Conservation (phyloP, 192 early-diverging fungal species). For the Geranomyces variabilis region DNA sequence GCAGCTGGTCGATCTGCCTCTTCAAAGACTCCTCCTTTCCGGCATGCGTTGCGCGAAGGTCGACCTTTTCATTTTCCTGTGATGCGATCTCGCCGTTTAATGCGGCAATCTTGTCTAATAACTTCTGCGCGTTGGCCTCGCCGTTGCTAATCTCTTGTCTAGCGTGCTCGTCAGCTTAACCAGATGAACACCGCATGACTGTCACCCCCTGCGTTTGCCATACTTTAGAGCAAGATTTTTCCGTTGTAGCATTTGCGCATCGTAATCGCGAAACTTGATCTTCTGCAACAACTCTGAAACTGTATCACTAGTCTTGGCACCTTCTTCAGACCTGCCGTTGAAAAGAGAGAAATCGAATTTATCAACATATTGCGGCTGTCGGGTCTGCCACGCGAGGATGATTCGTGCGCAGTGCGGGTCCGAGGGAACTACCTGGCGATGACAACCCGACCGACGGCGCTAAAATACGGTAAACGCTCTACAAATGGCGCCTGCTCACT, state of each 20-base stretch:
- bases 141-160: conserved; percentile 45
- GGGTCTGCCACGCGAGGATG: neutral
- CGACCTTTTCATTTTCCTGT: conserved; percentile 37
- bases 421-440: conserved; percentile 22
- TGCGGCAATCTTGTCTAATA: conserved; percentile 26
- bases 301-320: conserved; percentile 34
- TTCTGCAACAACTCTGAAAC: conserved; percentile 45
- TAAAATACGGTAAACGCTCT: conserved; percentile 49
- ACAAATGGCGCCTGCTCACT: conserved; percentile 33
- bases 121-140: conserved; percentile 23
- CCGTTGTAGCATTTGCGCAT: conserved; percentile 50
- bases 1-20: conserved; percentile 41
- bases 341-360: neutral
- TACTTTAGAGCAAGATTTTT: conserved; percentile 54
- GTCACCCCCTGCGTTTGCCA: no score
- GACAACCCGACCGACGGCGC: conserved; percentile 29
- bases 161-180: conserved; percentile 11
- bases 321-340: conserved; percentile 30
- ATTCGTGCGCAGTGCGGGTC: neutral
- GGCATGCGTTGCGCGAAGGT: conserved; percentile 20
- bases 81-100: conserved; percentile 35
- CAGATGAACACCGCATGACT: no score
- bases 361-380: neutral
- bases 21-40: conserved; percentile 38
- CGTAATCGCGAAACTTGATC: conserved; percentile 54